These are phyloP conservation scores for Thalassiosira ordinaria DNA, from an alignment of 352 stramenopile species.

Conservation along the genomic window DNA sequence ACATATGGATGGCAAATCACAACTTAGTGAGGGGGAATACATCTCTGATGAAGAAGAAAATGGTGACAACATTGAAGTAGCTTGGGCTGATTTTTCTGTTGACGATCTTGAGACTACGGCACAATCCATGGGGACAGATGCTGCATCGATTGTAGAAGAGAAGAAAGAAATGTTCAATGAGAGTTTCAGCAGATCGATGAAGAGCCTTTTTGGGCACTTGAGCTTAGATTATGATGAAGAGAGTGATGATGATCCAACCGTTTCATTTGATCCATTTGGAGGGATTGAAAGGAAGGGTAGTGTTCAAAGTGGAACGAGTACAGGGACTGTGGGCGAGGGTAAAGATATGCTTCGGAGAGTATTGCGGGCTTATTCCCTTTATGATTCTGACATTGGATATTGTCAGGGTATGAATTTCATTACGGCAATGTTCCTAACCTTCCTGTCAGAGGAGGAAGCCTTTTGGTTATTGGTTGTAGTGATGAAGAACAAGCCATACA, in stretches of 20 bases:
- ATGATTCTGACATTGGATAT: conserved; percentile 89
- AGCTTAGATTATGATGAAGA: background rate
- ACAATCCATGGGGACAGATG: conserved; percentile 7
- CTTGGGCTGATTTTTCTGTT: too few relatives aligned
- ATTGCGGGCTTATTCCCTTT: conserved; percentile 91
- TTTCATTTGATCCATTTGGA: too few relatives aligned
- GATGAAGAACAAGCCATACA: conserved; percentile 82
- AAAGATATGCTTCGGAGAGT: conserved; percentile 92
- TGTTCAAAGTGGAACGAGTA: too few relatives aligned
- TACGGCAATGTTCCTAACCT: conserved; percentile 91
- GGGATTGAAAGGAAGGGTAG: too few relatives aligned
- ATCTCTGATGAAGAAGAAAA: too few relatives aligned
- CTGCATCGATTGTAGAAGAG: conserved; percentile 9
- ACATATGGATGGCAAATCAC: too few relatives aligned
- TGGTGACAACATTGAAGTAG: too few relatives aligned
- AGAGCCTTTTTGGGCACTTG: conserved; percentile 17
- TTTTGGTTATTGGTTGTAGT: conserved; percentile 87
- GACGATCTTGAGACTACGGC: background rate
- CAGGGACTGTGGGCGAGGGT: too few relatives aligned
- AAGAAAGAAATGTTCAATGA: conserved; percentile 56
- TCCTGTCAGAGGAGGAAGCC: conserved; percentile 89
- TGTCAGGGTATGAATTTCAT: conserved; percentile 91
- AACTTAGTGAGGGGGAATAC: too few relatives aligned
- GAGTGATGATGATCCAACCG: background rate
- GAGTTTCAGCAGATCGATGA: conserved; percentile 18